These are phyloP conservation scores for Acanthamoeba sp. DNA, from an alignment of 208 protist genomes.

Conservation along the genomic window DNA sequence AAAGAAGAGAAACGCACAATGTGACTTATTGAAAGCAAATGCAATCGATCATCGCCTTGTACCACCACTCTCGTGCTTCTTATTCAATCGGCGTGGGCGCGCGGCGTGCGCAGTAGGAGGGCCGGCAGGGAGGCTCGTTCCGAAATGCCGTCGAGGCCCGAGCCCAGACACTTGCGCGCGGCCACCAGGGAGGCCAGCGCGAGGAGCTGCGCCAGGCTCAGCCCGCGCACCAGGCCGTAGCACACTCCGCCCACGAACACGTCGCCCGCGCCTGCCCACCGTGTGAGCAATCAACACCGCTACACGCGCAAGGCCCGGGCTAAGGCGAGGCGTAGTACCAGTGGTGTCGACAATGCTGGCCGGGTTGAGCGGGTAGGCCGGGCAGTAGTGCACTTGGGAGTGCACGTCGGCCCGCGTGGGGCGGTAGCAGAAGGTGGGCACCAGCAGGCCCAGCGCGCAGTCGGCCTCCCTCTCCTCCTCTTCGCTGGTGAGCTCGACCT, in stretches of 20 bases:
- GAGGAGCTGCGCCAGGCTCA: background rate
- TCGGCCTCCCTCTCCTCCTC: background rate
- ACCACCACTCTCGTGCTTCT: no score
- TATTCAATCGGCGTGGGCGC: background rate
- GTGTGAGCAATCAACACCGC: background rate
- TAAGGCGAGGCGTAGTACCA: background rate
- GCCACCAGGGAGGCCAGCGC: conserved; percentile 29
- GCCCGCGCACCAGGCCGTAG: conserved; percentile 11
- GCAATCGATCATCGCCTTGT: no score
- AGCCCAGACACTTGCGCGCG: conserved; percentile 21
- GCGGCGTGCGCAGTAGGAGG: background rate
- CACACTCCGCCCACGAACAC: conserved; percentile 27
- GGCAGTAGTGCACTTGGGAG: conserved; percentile 5
- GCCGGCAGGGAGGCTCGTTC: background rate
- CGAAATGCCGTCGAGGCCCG: background rate
- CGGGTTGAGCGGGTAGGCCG: conserved; percentile 13
- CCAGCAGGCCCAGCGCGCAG: background rate
- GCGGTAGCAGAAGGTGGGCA: background rate
- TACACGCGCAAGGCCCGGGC: background rate
- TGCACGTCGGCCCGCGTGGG: background rate
- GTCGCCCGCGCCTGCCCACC: conserved; percentile 7
- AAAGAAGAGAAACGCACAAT: no score
- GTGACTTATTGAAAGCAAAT: no score
- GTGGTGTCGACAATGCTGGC: conserved; percentile 52
- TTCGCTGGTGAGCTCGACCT: background rate